Evolutionary conservation across 1,139 yeast genomes (phyloP).

Genomic region (Insectozyma bohioensis): DNA sequence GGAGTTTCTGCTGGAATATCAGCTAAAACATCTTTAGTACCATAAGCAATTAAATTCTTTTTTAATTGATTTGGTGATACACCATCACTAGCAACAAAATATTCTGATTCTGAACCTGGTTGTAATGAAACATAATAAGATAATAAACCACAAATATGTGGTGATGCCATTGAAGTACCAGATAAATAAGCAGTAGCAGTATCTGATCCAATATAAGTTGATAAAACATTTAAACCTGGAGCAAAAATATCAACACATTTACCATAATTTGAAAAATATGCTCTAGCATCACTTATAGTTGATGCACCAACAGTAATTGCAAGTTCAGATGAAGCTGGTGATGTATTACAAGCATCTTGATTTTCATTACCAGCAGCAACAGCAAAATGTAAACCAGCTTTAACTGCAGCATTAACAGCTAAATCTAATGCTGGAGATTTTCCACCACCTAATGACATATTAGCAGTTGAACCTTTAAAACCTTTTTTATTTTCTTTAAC

Average conservation of each 20-base stretch:
- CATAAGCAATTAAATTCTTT: constrained; percentile 79
- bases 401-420: constrained; percentile 83
- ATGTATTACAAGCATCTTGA: constrained; percentile 41
- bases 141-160: constrained; percentile 43
- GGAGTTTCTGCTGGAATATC: constrained; percentile 85
- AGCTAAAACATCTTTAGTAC: constrained; percentile 65
- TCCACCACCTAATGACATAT: constrained; percentile 90
- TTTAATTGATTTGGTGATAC: constrained; percentile 86
- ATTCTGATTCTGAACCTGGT: constrained; percentile 44
- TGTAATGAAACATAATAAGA: constrained; percentile 42
- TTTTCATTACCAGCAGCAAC: constrained; percentile 50
- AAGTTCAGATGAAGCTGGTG: constrained; percentile 46
- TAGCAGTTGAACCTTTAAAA: constrained; percentile 83
- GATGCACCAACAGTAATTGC: constrained; percentile 48
- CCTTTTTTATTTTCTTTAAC: constrained; percentile 58
- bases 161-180: constrained; percentile 49
- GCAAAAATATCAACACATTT: constrained; percentile 46
- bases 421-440: constrained; percentile 75
- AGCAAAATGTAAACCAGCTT: constrained; percentile 64
- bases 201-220: constrained; percentile 40
- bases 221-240: constrained; percentile 43
- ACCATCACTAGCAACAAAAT: constrained; percentile 53
- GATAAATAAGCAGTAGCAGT: constrained; percentile 56
- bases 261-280: constrained; percentile 46
- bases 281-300: constrained; percentile 35